Evolutionary conservation across 2,329 filamentous ascomycete genomes (phyloP), one percentile per base, ranked within the genome.

Genomic region (Ambrosiella beaveri): DNA sequence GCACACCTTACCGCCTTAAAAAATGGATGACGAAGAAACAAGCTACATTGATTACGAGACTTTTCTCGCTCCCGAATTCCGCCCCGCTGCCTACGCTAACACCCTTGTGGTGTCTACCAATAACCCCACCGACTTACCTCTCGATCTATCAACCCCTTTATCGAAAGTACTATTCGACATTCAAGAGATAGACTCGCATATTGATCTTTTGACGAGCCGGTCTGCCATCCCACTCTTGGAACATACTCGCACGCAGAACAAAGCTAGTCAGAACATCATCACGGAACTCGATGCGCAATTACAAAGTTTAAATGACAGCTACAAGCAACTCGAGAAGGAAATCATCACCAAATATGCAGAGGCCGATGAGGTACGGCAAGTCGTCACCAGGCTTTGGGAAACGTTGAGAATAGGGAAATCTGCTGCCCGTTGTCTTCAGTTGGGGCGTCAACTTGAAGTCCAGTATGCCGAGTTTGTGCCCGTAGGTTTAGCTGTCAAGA

Each of bases 21-120:
- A 35, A 57, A 60, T 60, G 58, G 37, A 52, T 27, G 72, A 75
- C 59, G 76, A 79, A 50, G 82, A 85, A 60, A 78, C 83, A 45
- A 93, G 88, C 7, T 98, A 98, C 72, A 90, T 98, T 67, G 90
- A 97, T 78, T 95, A 95, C 72, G 88, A 95, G 68, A 79, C 87
- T 62, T 95, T 98, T 66, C 80, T 96, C 63, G 80, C 85, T 54
- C 86, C 89, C 9, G 74, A 79, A 62, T 98, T 98, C 73, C 86
- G 84, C 19, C 80, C 91, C 5, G 76, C 85, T 17, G 72, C 78
- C 13, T 96, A 97, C 67, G 91, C 93, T 65, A 96, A 97, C 69
- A 80, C 81, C 35, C 82, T 98, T 60, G 86, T 97, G 54, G 81
- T 90, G 59, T 78, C 84, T 44, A 97, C 91, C 58, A 97, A 97